Evolutionary conservation across 345 rosid genomes (phyloP).

Genomic region (Populus simonii): DNA sequence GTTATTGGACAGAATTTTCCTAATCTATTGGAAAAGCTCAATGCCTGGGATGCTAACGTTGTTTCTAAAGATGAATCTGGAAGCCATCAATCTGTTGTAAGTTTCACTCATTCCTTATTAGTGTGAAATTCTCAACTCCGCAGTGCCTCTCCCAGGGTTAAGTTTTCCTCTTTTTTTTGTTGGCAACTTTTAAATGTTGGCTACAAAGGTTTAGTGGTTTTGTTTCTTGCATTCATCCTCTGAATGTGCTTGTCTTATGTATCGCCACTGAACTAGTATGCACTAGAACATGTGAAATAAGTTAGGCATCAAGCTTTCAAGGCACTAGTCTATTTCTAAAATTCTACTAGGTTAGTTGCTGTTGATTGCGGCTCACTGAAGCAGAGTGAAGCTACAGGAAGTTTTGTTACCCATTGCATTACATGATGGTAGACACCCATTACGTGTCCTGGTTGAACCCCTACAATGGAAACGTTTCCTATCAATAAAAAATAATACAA

Average conservation of each 20-base stretch:
- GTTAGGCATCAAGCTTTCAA: not conserved
- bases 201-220: not conserved
- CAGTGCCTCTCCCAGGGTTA: not conserved
- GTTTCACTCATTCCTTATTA: slow-evolving; percentile 14
- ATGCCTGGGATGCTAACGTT: slow-evolving; percentile 57
- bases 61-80: slow-evolving; percentile 76
- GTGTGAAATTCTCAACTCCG: not conserved
- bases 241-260: not conserved
- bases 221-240: not conserved
- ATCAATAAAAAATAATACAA: too few species aligned
- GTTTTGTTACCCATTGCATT: not conserved
- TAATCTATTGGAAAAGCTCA: slow-evolving; percentile 57
- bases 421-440: not conserved
- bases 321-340: not conserved
- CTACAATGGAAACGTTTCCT: too few species aligned
- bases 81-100: slow-evolving; percentile 66
- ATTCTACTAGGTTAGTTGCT: not conserved
- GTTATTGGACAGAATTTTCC: slow-evolving; percentile 42
- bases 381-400: not conserved
- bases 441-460: not conserved
- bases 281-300: not conserved
- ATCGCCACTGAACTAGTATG: not conserved
- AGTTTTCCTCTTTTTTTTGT: too few species aligned
- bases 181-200: not conserved
- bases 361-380: not conserved